These are phyloP conservation scores for Agastache rugosa DNA, from an alignment of 257 asterid genomes.

Conservation along the genomic window DNA sequence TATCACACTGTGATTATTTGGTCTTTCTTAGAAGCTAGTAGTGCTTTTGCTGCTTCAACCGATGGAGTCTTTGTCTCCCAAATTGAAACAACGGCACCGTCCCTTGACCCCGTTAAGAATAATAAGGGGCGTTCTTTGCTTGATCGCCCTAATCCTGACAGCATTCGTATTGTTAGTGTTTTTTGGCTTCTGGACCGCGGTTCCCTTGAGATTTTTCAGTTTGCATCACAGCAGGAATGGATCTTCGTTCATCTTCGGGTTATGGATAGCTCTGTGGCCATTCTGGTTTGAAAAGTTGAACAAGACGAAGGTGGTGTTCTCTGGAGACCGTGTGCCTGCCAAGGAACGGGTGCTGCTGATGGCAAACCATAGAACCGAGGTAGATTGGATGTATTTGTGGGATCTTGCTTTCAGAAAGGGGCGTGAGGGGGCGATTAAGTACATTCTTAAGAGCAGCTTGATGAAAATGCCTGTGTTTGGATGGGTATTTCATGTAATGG, in stretches of 20 bases:
- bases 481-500: slow-evolving; percentile 85
- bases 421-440: slow-evolving; percentile 67
- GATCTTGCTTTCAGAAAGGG: slow-evolving; percentile 85
- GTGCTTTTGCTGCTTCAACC: slow-evolving; percentile 10
- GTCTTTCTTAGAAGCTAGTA: background rate
- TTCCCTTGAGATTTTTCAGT: slow-evolving; percentile 60
- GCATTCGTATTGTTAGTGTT: slow-evolving; percentile 77
- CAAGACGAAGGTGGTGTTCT: slow-evolving; percentile 75
- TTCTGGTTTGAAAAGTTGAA: slow-evolving; percentile 80
- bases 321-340: slow-evolving; percentile 74
- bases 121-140: slow-evolving; percentile 69
- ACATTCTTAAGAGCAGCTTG: slow-evolving; percentile 83
- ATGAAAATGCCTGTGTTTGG: slow-evolving; percentile 91
- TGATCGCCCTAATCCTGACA: slow-evolving; percentile 58
- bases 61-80: slow-evolving; percentile 50
- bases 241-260: slow-evolving; percentile 70
- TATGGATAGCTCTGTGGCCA: slow-evolving; percentile 95
- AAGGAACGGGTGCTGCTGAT: slow-evolving; percentile 72
- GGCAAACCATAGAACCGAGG: slow-evolving; percentile 91
- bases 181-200: slow-evolving; percentile 70
- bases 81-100: slow-evolving; percentile 47
- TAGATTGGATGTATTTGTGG: slow-evolving; percentile 98
- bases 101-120: slow-evolving; percentile 59
- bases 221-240: slow-evolving; percentile 67
- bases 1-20: background rate